Conservation (phyloP, 2,329 filamentous ascomycete genomes). For the Diaporthe sp. region DNA sequence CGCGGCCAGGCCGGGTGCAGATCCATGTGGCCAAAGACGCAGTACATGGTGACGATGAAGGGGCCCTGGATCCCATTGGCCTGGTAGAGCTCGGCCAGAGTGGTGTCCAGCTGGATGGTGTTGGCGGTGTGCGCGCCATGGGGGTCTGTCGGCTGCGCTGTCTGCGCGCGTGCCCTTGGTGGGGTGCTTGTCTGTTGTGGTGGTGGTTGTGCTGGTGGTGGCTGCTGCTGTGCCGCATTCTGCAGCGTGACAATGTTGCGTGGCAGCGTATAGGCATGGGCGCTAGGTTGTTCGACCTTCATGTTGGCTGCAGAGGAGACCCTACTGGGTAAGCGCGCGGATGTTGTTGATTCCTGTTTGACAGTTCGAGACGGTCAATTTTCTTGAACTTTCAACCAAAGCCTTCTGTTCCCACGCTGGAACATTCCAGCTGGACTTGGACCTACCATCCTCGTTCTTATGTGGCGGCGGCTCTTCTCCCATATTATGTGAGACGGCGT, state of each 20-base stretch:
- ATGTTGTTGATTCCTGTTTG: not conserved
- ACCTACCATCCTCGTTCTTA: not conserved
- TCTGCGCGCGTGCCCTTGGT: too few species aligned
- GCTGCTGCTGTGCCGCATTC: constrained; percentile 20
- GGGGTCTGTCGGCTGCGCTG: not conserved
- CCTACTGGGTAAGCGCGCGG: not conserved
- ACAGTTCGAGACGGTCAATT: not conserved
- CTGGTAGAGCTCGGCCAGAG: constrained; percentile 45
- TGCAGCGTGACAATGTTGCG: constrained; percentile 24
- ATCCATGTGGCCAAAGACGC: constrained; percentile 46
- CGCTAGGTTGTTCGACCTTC: constrained; percentile 6
- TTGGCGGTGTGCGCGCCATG: not conserved
- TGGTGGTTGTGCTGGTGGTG: not conserved
- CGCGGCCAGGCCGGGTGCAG: constrained; percentile 45
- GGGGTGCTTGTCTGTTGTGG: not conserved
- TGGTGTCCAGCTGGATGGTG: constrained; percentile 43
- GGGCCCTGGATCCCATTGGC: constrained; percentile 43
- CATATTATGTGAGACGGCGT: constrained; percentile 28
- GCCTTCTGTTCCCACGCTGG: not conserved
- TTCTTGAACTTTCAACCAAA: not conserved
- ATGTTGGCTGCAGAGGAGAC: constrained; percentile 17
- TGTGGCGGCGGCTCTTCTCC: not conserved
- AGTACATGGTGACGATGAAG: constrained; percentile 46
- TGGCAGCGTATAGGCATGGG: not conserved
- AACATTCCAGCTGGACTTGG: not conserved